phyloP scores from a whole-genome alignment of 768 basidiomycete genomes.

The Tubosaeta sp. region DNA sequence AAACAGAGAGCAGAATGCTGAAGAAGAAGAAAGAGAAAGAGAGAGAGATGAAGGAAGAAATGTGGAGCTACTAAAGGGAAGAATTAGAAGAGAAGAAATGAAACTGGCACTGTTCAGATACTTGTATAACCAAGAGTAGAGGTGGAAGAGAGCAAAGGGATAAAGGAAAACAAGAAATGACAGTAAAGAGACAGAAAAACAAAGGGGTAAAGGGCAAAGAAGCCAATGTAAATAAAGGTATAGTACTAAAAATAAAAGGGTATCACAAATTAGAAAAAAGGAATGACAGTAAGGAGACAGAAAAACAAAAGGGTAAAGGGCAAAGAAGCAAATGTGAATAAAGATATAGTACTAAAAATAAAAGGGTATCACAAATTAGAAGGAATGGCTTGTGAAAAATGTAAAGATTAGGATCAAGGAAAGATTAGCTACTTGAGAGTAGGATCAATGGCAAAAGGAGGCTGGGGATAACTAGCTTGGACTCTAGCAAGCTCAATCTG shows the following conservation, averaged over 20 bases:
- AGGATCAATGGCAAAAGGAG: too few relatives aligned
- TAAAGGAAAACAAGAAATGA: neutral
- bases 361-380: too few relatives aligned
- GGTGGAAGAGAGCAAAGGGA: too few relatives aligned
- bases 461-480: too few relatives aligned
- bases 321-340: too few relatives aligned
- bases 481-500: neutral
- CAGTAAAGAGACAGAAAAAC: neutral
- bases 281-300: neutral
- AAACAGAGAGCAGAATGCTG: neutral
- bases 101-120: constrained; percentile 2
- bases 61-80: constrained; percentile 3
- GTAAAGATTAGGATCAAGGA: neutral
- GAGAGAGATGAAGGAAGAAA: constrained; percentile 1
- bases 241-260: too few relatives aligned
- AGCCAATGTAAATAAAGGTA: too few relatives aligned
- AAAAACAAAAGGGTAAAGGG: neutral
- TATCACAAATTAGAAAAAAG: neutral
- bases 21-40: neutral
- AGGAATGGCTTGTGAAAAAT: neutral
- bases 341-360: too few relatives aligned
- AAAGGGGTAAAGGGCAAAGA: neutral
- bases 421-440: neutral
- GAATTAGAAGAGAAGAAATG: constrained; percentile 4
- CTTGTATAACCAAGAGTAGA: neutral